Evolutionary conservation across 495 filamentous ascomycete genomes (phyloP).

Genomic region (Talaromyces thailandensis): DNA sequence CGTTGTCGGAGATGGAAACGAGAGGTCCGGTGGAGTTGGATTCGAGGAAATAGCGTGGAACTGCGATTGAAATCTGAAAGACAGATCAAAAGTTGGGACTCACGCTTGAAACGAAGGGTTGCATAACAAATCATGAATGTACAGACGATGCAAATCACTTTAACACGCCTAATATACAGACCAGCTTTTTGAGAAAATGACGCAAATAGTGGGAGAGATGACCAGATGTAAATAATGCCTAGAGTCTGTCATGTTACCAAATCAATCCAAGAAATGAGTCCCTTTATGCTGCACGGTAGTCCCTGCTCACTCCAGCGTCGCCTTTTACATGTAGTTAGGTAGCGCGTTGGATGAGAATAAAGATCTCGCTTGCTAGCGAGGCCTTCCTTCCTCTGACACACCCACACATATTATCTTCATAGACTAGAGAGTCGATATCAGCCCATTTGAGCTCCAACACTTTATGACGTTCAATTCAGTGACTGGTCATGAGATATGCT

Average conservation of each 20-base stretch:
- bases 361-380: no score
- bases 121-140: neutral
- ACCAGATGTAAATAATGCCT: neutral
- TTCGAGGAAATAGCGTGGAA: neutral
- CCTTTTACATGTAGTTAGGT: no score
- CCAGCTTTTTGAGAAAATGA: neutral
- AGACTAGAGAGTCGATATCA: no score
- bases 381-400: no score
- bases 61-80: neutral
- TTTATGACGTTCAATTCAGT: neutral
- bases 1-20: neutral
- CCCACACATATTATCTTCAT: no score
- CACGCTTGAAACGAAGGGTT: neutral
- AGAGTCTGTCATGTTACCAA: neutral
- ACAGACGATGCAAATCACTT: neutral
- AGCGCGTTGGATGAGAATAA: no score
- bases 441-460: no score
- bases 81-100: neutral
- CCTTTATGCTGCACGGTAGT: no score
- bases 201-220: neutral
- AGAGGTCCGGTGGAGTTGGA: conserved; percentile 1
- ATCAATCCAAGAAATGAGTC: neutral
- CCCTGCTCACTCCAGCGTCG: no score
- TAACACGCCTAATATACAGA: neutral
- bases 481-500: neutral